Base-by-base conservation (phyloP, 495 filamentous ascomycete species). In the Penicillium atrosanguineum region DNA sequence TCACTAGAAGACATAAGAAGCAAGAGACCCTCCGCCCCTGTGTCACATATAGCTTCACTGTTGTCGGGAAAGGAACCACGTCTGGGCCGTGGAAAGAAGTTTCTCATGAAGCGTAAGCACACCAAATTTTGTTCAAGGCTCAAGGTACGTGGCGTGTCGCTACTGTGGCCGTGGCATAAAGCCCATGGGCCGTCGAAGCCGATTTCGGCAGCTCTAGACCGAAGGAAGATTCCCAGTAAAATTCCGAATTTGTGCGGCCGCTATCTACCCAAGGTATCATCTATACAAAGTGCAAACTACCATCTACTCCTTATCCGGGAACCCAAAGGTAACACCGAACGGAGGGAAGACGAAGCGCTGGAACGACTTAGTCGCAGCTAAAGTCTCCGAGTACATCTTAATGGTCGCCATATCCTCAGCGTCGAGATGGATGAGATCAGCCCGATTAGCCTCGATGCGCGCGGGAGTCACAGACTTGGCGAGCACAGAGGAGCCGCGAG, bases 391-490 rank as follows among this genome's bases (percentile, higher is more conserved):
- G 68, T 84, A 85, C 53, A 80, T 78, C 43, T 79, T 70, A 38
- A 92, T 80, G 42, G 80, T 75, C 59, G 81, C 81, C 65, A 89
- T 63, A 44, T 92, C 89, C 16, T 79, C 74, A 4, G 71, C 74
- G 48, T 88, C 86, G 29, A 91, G 80, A 34, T 85, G 72, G 62
- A 89, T 76, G 53, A 90, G 70, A 46, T 87, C 62, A 18, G 42
- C 78, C 65, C 79, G 70, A 71, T 94, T 94, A 53, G 83, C 80
- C 67, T 86, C 82, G 69, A 92, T 92, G 44, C 88, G 79, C 46
- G 82, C 78, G 11, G 85, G 84, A 5, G 81, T 90, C 8, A 90
- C 84, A 0, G 88, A 92, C 72, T 94, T 94, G 61, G 88, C 82
- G 23, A 94, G 79, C 14, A 92, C 89, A 9, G 85, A 88, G 48